These are phyloP conservation scores for Ceratobasidium sp. DNA, from an alignment of 1,284 basidiomycete genomes.

Conservation along the genomic window DNA sequence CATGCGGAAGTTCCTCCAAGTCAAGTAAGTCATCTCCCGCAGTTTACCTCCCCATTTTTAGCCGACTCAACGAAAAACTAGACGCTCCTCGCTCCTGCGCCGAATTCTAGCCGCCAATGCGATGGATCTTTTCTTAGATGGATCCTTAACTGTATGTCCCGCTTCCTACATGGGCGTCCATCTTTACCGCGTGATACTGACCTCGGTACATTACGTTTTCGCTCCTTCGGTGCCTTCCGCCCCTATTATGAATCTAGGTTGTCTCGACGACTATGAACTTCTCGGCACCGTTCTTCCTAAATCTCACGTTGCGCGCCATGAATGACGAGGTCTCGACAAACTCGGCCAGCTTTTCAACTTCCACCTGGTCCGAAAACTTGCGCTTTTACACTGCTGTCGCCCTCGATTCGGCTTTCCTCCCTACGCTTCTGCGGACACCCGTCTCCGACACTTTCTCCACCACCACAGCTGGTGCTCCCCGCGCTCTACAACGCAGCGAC, in stretches of 20 bases:
- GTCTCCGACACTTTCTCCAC: neutral
- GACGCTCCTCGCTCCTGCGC: conserved; percentile 37
- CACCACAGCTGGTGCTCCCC: neutral
- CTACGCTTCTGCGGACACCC: neutral
- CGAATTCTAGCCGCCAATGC: conserved; percentile 46
- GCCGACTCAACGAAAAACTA: neutral
- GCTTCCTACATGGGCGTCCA: neutral
- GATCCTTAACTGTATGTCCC: conserved; percentile 51
- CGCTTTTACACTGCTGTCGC: conserved; percentile 41
- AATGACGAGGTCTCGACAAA: conserved; percentile 8
- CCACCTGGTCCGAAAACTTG: conserved; percentile 25
- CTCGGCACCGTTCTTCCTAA: conserved; percentile 33
- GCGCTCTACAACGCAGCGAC: conserved; percentile 13
- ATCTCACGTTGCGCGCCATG: conserved; percentile 38
- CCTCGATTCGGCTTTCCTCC: neutral
- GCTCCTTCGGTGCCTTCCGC: neutral
- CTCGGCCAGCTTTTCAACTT: conserved; percentile 28
- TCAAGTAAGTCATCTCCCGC: neutral
- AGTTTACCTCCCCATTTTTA: conserved; percentile 4
- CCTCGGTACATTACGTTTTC: neutral
- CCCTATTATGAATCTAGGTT: conserved; percentile 12
- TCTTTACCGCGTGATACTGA: conserved; percentile 27
- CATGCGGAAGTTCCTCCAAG: conserved; percentile 29
- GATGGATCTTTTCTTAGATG: conserved; percentile 39
- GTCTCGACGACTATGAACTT: conserved; percentile 23